A percentile compares a stretch with the other conserved stretches of the same genome.
Conservation (phyloP, 768 basidiomycete species). For the Rhodotorula babjevae region DNA sequence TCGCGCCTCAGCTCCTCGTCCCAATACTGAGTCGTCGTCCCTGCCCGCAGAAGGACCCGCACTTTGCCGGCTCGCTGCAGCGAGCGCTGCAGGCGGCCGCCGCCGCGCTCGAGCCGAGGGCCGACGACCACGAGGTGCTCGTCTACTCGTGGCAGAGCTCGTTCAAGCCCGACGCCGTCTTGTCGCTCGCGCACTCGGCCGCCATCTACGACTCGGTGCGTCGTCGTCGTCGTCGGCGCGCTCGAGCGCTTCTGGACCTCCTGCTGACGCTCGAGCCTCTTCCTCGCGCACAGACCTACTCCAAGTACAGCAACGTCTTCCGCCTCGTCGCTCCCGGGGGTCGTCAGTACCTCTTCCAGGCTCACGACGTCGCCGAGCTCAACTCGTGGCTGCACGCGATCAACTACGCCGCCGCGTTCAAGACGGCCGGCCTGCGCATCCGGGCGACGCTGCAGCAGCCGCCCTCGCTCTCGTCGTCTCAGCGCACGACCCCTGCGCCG, state of each 20-base stretch:
- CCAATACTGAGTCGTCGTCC: neutral
- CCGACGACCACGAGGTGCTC: slow-evolving; percentile 35
- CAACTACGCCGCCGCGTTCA: slow-evolving; percentile 92
- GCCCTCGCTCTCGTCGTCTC: neutral
- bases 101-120: neutral
- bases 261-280: neutral
- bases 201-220: slow-evolving; percentile 67
- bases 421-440: slow-evolving; percentile 74
- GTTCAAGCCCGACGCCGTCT: slow-evolving; percentile 73
- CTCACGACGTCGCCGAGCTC: slow-evolving; percentile 63
- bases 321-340: slow-evolving; percentile 71
- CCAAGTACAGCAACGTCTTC: slow-evolving; percentile 66
- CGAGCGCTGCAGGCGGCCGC: slow-evolving; percentile 9
- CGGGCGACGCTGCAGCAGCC: slow-evolving; percentile 51
- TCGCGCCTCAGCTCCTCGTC: neutral
- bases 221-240: neutral
- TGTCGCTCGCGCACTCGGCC: slow-evolving; percentile 69
- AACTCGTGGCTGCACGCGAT: slow-evolving; percentile 86
- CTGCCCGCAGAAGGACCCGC: slow-evolving; percentile 30
- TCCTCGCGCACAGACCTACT: slow-evolving; percentile 26
- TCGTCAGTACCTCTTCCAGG: slow-evolving; percentile 75
- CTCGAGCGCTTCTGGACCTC: neutral
- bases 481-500: neutral
- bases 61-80: slow-evolving; percentile 21
- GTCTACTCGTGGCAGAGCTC: slow-evolving; percentile 31